Base-by-base conservation (phyloP, 257 asterid species). In the Nicotiana tabacum region DNA sequence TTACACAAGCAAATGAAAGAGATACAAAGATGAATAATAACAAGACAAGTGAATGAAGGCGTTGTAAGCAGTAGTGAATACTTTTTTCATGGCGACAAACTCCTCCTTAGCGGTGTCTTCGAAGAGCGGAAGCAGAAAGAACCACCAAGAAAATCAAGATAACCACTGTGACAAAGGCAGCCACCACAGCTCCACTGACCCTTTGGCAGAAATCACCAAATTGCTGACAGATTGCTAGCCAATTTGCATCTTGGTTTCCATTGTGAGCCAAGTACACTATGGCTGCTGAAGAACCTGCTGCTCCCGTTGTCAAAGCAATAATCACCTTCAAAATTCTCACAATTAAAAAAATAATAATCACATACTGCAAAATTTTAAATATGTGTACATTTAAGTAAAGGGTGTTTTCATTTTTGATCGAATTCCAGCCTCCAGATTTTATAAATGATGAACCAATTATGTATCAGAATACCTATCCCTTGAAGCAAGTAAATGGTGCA, bases 251-350 rank as follows among this genome's bases (percentile, higher is more conserved):
- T 6, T 90, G 60, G 74, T 88, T 93, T 27, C 97, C 97, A 29
- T 89, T 76, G 85, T 93, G 97, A 30, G 97, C 91, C 85, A 92
- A 87, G 89, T 91, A 93, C 13, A 88, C 98, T 64, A 94, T 91
- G 74, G 95, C 97, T 6, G 97, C 89, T 3, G 97, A 84, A 10
- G 96, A 87, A 10, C 83, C 88, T 10, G 93, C 89, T 7, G 97
- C 94, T 0, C 96, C 85, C 4, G 93, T 90, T 1, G 92, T 83
- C 89, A 93, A 66, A 37, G 90, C 86, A 85, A 88, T 66, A 0
- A 91, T 68, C 85, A 92, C 80, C 98, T 94, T 76, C 80, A 48
- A 76, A 76, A 15, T 76, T 76, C 7, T 24, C 24, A 39, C 0
- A 15, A 21, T 29, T 24, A 9, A 46, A 51, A 37, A 32, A 4